phyloP scores from a whole-genome alignment of 768 basidiomycete species.

The Symmetrospora coprosmae region DNA sequence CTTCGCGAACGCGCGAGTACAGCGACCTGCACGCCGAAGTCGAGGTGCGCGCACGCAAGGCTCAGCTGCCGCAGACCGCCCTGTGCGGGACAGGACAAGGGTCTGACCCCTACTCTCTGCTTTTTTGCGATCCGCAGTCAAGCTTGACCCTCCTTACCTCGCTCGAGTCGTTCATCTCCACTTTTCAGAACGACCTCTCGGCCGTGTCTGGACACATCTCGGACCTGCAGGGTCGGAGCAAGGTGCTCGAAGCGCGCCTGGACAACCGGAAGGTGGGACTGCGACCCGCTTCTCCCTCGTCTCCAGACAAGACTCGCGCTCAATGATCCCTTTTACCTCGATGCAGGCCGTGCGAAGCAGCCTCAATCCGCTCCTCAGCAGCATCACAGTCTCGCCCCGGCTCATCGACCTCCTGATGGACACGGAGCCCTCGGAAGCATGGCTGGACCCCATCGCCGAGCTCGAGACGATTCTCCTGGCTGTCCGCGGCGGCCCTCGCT shows the following conservation, averaged over 20 bases:
- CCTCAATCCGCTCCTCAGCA: slow-evolving; percentile 60
- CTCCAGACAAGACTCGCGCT: too few species aligned
- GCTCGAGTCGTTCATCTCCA: slow-evolving; percentile 78
- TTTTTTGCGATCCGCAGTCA: slow-evolving; percentile 44
- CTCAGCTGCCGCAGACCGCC: neutral
- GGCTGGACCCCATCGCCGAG: slow-evolving; percentile 67
- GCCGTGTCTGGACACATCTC: slow-evolving; percentile 93
- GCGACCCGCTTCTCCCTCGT: neutral
- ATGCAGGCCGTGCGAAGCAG: slow-evolving; percentile 77
- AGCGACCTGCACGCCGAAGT: slow-evolving; percentile 84
- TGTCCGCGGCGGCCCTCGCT: slow-evolving; percentile 57
- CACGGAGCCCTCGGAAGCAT: slow-evolving; percentile 68
- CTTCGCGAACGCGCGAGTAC: slow-evolving; percentile 47
- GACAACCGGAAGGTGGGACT: slow-evolving; percentile 62
- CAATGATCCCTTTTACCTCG: neutral
- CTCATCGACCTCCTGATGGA: slow-evolving; percentile 67
- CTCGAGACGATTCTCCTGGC: slow-evolving; percentile 61
- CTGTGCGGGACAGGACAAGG: neutral
- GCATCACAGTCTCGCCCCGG: slow-evolving; percentile 67
- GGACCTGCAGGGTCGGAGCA: slow-evolving; percentile 76
- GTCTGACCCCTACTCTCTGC: too few species aligned
- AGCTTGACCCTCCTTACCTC: slow-evolving; percentile 73
- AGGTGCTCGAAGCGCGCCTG: slow-evolving; percentile 73
- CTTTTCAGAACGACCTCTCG: slow-evolving; percentile 85
- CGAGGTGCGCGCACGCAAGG: slow-evolving; percentile 44